Base-by-base conservation (phyloP, 176 grass and related monocot species). In the Paspalum notatum region DNA sequence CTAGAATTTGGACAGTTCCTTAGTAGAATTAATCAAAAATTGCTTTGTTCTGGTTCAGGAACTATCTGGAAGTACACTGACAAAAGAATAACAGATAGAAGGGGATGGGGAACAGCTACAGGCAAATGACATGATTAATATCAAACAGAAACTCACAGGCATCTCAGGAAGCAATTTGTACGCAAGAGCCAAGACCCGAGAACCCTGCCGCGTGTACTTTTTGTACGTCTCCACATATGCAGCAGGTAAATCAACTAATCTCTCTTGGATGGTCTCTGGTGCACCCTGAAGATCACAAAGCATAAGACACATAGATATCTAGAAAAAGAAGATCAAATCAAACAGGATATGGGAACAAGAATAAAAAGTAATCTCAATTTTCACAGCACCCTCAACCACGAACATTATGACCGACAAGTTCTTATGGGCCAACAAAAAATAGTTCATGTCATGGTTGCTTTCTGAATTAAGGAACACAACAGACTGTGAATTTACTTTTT, bases 241-340 rank as follows among this genome's bases (percentile, higher is more conserved):
- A 46, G 92, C 21, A 86, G 96, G 92, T 82, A 99, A 51, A 71
- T 95, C 88, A 79, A 90, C 64, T 77, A 95, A 82, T 79, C 92
- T 99, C 84, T 98, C 96, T 84, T 95, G 96, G 79, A 99, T 93
- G 52, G 96, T 99, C 82, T 99, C 96, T 39, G 96, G 96, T 80
- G 96, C 96, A 84, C 96, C 96, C 96, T 99, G 82, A 71, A 81
- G 21, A 75, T 51, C 46, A 78, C 21, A 80, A 47, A 46, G 46
- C 17, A 42, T 45, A 38, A 82, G 32, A 51, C 3, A 12, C 9
- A 80, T 70, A 22, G 17, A 65, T 65, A 72, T 39, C 40, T 26
- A 64, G 27, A 15, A 42, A 40, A 75, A 56, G 18, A 53, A 20
- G 9, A 43, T 17, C 13, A 82, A 56, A 64, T 47, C 20, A 75